Percentiles rank a stretch among this genome's conserved stretches.
Conservation (phyloP, 192 early-diverging fungal species). For the Dissophora ornata region DNA sequence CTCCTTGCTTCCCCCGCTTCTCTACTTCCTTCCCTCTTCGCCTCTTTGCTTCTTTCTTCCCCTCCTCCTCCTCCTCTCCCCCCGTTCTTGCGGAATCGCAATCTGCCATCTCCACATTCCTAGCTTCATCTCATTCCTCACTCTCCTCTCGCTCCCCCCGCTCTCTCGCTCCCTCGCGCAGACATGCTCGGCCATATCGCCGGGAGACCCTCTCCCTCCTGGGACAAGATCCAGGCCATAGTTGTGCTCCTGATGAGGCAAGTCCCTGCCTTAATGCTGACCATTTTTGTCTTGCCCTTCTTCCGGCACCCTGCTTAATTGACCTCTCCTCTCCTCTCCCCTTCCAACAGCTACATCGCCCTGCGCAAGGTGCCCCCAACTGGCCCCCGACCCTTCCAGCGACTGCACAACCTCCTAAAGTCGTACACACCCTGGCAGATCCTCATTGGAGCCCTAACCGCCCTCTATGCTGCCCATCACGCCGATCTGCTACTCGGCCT, state of each 20-base stretch:
- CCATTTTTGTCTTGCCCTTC: too few relatives aligned
- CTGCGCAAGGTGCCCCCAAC: slow-evolving; percentile 28
- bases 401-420: slow-evolving; percentile 26
- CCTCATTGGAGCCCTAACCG: slow-evolving; percentile 43
- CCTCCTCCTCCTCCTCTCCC: background rate
- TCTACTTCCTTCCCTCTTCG: background rate
- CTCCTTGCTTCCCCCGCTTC: background rate
- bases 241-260: slow-evolving; percentile 65
- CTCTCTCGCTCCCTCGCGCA: background rate
- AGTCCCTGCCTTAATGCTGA: too few relatives aligned
- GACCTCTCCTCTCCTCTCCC: background rate
- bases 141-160: slow-evolving; percentile 1
- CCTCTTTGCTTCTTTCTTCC: background rate
- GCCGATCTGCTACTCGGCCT: slow-evolving; percentile 42
- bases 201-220: slow-evolving; percentile 89
- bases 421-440: slow-evolving; percentile 43
- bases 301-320: too few relatives aligned
- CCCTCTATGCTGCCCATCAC: slow-evolving; percentile 44
- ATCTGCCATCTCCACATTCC: background rate
- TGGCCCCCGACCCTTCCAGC: slow-evolving; percentile 34
- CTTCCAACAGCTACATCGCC: slow-evolving; percentile 19
- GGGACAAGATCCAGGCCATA: slow-evolving; percentile 83
- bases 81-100: background rate
- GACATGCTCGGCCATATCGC: slow-evolving; percentile 92
- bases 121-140: background rate